Base-by-base conservation (phyloP, 768 basidiomycete species). In the Xerocomellus dryophilus region DNA sequence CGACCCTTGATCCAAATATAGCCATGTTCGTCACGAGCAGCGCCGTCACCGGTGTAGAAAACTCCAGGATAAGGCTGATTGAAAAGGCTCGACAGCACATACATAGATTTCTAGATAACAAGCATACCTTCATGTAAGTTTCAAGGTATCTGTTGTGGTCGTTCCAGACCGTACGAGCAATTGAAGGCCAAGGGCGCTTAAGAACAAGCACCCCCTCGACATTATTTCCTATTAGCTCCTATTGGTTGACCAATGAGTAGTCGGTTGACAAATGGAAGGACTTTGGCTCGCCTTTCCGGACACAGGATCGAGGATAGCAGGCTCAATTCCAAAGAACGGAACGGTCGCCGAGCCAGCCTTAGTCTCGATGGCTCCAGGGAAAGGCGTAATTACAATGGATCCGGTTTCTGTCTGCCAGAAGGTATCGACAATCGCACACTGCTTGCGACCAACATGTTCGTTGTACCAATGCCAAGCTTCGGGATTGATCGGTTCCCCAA, bases 401-500 rank as follows among this genome's bases (percentile, higher is more conserved):
- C 97, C 97, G 1, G 97, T 98, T 76, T 99, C 96, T 0, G 97
- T 99, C 81, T 98, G 95, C 92, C 91, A 94, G 74, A 84, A 94
- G 4, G 92, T 96, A 73, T 97, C 94, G 39, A 96, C 94, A 60
- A 98, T 85, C 7, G 96, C 93, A 67, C 92, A 95, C 70, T 98
- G 81, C 60, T 73, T 78, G 65, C 82, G 81, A 10, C 96, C 97
- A 50, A 97, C 94, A 66, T 93, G 83, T 66, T 97, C 93, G 71
- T 96, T 93, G 74, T 95, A 97, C 96, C 96, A 98, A 64, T 95
- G 83, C 96, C 97, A 98, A 11, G 96, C 96, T 71, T 98, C 96
- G 25, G 95, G 94, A 73, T 98, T 98, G 78, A 99, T 98, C 1
- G 97, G 97, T 74, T 99, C 97, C 51, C 96, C 97, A 42, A 98